A percentile compares a stretch with the other conserved stretches of the same genome.
Evolutionary conservation across 192 early-diverging fungal genomes (phyloP).

Genomic region (Gamsiella multidivaricata): DNA sequence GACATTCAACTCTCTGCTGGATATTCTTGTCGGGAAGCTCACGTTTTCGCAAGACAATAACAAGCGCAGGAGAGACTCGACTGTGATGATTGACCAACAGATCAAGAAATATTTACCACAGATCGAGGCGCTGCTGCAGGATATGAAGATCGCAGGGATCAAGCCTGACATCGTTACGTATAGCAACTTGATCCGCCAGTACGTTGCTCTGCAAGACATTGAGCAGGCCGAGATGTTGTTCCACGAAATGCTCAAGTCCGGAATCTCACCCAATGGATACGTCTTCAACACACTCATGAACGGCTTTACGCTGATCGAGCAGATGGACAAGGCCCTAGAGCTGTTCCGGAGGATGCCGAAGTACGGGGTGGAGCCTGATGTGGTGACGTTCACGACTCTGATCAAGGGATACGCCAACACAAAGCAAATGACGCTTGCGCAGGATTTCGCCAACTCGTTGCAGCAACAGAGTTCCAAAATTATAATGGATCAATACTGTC

Average conservation of each 20-base stretch:
- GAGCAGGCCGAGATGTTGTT: conserved; percentile 50
- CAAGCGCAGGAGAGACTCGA: conserved; percentile 4
- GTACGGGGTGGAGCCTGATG: conserved; percentile 45
- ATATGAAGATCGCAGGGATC: conserved; percentile 37
- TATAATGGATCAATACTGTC: conserved; percentile 30
- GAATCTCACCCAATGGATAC: conserved; percentile 31
- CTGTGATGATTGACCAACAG: conserved; percentile 7
- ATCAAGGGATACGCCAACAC: conserved; percentile 47
- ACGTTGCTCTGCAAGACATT: conserved; percentile 39
- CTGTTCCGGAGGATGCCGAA: conserved; percentile 51
- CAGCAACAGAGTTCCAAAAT: conserved; percentile 29
- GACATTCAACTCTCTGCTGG: conserved; percentile 40
- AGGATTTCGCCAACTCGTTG: conserved; percentile 40
- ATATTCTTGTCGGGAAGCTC: conserved; percentile 20
- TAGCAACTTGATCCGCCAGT: conserved; percentile 45
- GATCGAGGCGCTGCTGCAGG: conserved; percentile 28
- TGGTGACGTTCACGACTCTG: conserved; percentile 34
- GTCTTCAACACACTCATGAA: conserved; percentile 48
- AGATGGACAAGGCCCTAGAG: conserved; percentile 54
- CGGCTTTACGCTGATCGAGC: conserved; percentile 33
- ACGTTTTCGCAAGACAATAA: background rate
- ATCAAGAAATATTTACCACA: conserved; percentile 26
- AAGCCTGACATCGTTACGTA: conserved; percentile 37
- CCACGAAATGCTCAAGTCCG: conserved; percentile 46
- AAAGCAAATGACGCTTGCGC: conserved; percentile 22